phyloP scores from a whole-genome alignment of 495 filamentous ascomycete species.

The Talaromyces ruber region DNA sequence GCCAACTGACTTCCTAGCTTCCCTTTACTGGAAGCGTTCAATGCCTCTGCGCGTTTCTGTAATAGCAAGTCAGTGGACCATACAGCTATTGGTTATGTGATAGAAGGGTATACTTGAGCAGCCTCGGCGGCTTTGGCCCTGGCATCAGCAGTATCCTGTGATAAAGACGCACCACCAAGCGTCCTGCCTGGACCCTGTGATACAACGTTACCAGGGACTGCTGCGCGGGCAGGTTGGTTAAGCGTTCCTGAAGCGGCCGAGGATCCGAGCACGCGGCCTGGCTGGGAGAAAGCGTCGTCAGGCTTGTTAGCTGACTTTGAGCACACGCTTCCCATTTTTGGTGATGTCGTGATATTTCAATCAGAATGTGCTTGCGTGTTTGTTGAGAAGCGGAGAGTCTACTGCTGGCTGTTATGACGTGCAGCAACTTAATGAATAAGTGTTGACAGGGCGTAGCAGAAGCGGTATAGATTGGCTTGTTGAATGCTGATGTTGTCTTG shows the following conservation, averaged over 20 bases:
- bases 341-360: neutral
- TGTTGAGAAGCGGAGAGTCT: neutral
- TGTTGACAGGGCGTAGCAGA: neutral
- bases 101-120: slow-evolving; percentile 46
- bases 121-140: slow-evolving; percentile 55
- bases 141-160: slow-evolving; percentile 36
- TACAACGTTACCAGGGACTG: slow-evolving; percentile 31
- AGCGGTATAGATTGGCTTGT: neutral
- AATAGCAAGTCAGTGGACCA: neutral
- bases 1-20: slow-evolving; percentile 55
- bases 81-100: neutral
- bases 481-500: neutral
- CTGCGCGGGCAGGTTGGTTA: slow-evolving; percentile 22
- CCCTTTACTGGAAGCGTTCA: slow-evolving; percentile 25
- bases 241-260: slow-evolving; percentile 25
- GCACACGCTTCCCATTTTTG: slow-evolving; percentile 67
- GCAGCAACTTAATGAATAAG: neutral
- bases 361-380: neutral
- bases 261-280: slow-evolving; percentile 52
- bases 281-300: slow-evolving; percentile 45
- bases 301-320: slow-evolving; percentile 50
- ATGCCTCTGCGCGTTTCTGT: slow-evolving; percentile 33
- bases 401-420: neutral
- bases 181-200: slow-evolving; percentile 46
- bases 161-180: slow-evolving; percentile 31